Percentiles rank a stretch among this genome's conserved stretches.
Evolutionary conservation across 768 basidiomycete species (phyloP).

Genomic region (Hypholoma sublateritium): DNA sequence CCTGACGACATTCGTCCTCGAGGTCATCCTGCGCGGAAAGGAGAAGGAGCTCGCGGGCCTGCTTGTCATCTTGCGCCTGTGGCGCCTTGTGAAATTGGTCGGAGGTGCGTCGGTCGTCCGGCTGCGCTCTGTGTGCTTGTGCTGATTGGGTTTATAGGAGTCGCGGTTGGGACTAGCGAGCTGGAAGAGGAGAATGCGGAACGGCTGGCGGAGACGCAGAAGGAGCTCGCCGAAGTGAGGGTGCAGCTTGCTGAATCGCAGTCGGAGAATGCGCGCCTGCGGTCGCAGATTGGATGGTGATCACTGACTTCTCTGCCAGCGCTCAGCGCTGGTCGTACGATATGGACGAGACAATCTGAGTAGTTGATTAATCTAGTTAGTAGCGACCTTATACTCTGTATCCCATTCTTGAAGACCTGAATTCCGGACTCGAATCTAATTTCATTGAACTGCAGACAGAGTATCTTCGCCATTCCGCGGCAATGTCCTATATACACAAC

Average conservation of each 20-base stretch:
- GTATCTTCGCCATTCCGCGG: too few species aligned
- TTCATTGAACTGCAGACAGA: too few species aligned
- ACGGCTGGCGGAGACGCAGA: constrained; percentile 47
- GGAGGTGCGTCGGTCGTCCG: constrained; percentile 29
- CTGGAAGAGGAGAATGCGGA: constrained; percentile 54
- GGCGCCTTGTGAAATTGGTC: constrained; percentile 79
- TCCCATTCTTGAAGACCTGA: too few species aligned
- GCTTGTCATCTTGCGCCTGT: constrained; percentile 73
- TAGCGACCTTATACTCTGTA: too few species aligned
- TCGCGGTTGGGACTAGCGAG: constrained; percentile 76
- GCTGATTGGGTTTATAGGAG: constrained; percentile 41
- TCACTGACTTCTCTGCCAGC: neutral
- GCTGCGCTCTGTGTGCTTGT: neutral
- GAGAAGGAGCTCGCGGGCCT: constrained; percentile 72
- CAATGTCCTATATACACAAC: too few species aligned
- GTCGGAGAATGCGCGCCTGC: constrained; percentile 57
- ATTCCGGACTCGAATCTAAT: too few species aligned
- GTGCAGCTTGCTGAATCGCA: constrained; percentile 42
- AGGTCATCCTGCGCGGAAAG: constrained; percentile 64
- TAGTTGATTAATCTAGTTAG: too few species aligned
- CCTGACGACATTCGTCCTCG: constrained; percentile 70
- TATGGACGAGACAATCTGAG: too few species aligned
- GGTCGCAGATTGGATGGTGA: constrained; percentile 30
- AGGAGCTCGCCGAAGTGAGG: constrained; percentile 45
- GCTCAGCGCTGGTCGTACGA: too few species aligned